Base-by-base conservation (phyloP, 306 rosid genomes). In the Parietaria judaica region DNA sequence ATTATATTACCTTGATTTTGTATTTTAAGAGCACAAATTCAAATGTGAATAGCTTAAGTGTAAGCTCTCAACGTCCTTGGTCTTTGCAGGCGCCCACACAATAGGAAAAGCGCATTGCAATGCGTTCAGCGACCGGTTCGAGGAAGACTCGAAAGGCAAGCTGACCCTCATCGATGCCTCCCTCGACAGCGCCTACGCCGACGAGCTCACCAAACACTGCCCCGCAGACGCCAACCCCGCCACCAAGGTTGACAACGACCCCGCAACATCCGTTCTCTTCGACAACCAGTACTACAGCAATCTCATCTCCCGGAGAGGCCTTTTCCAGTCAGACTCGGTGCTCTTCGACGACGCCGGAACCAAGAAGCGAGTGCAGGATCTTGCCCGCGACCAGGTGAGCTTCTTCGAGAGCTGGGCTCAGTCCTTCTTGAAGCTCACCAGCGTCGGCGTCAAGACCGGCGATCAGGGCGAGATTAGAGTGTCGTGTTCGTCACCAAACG, bases 291-390 rank as follows among this genome's bases (percentile, higher is more conserved):
- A 85, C 78, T 83, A 72, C 78, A 58, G 52, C 46, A 90, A 85
- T 60, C 80, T 90, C 17, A 13, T 79, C 38, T 71, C 65, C n/a
- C 90, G 63, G 58, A 85, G 58, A 61, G 91, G 89, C 17, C 76
- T 87, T 14, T 81, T 90, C 74, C 95, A 83, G 50, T 90, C 96
- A 3, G 96, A 90, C 74, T 87, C 96, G 11, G 77, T 81, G 62
- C 73, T 87, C 54, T 48, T 85, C 7, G 70, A 34, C 3, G 69
- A 83, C 55, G 51, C 53, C 17, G 70, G 76, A 66, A 84, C 97
- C 14, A 75, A 70, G 73, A 67, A 65, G 36, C 55, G 48, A 5
- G 95, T 87, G 11, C 64, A 74, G 64, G 72, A 69, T 41, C 73
- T 90, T 17, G 94, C 95, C 8, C 72, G 72, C 9, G 87, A 90